phyloP scores from a whole-genome alignment of 805 yeast genomes.

The Diddensiella transvaalensis region DNA sequence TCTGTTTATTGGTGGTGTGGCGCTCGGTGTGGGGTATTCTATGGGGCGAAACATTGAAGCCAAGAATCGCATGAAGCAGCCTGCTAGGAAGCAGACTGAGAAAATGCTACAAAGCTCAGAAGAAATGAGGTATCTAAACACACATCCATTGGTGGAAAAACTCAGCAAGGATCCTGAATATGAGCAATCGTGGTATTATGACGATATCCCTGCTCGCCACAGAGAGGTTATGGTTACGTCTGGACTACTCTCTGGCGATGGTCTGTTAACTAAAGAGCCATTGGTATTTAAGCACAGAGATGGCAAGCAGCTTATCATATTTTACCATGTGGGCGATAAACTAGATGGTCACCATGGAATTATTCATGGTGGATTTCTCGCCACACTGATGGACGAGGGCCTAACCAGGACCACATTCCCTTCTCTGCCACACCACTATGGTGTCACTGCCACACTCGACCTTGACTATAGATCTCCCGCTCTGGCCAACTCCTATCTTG shows the following conservation, averaged over 20 bases:
- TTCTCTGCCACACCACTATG: constrained; percentile 65
- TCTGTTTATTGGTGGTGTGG: constrained; percentile 1
- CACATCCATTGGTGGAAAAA: constrained; percentile 22
- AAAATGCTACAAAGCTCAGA: neutral
- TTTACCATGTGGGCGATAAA: constrained; percentile 64
- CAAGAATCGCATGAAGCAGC: neutral
- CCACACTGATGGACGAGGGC: constrained; percentile 80
- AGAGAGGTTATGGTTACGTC: constrained; percentile 37
- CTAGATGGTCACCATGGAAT: constrained; percentile 43
- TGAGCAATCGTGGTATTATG: constrained; percentile 28
- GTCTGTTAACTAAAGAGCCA: constrained; percentile 73
- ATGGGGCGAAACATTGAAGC: constrained; percentile 2
- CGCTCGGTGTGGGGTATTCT: constrained; percentile 4
- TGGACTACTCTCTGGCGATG: constrained; percentile 67
- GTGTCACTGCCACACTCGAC: constrained; percentile 76
- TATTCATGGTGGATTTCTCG: constrained; percentile 72
- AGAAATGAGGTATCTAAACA: constrained; percentile 19
- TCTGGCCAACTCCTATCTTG: constrained; percentile 55
- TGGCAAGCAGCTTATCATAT: constrained; percentile 53
- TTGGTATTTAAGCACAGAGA: constrained; percentile 52
- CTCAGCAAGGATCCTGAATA: constrained; percentile 25
- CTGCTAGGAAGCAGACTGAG: neutral
- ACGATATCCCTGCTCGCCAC: constrained; percentile 24
- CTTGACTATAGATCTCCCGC: constrained; percentile 48
- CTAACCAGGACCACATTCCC: constrained; percentile 69